Conservation (phyloP, 257 asterid species). For the Forsythia suspensa region DNA sequence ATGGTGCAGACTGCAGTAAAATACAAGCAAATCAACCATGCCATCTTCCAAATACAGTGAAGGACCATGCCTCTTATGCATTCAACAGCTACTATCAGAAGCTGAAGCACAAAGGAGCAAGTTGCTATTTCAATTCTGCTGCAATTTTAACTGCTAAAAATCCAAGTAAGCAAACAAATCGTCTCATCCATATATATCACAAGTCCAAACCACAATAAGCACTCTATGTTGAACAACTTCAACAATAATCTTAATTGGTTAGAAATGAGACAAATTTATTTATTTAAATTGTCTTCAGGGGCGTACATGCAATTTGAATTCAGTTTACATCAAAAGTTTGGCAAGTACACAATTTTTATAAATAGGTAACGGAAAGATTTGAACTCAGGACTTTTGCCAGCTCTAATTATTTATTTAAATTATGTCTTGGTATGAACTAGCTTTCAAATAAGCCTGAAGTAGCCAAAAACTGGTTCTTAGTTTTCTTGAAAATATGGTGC, state of each 20-base stretch:
- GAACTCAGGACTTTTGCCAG: background rate
- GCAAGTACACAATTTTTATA: background rate
- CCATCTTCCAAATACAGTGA: constrained; percentile 45
- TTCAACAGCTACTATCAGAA: constrained; percentile 80
- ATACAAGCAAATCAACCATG: constrained; percentile 44
- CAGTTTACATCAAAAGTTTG: background rate
- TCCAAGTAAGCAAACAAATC: constrained; percentile 57
- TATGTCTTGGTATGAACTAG: too few relatives aligned
- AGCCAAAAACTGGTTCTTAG: background rate
- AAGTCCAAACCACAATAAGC: too few relatives aligned
- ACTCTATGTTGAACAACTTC: background rate
- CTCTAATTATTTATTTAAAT: too few relatives aligned
- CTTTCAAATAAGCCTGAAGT: background rate
- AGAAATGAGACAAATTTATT: background rate
- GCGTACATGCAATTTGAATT: background rate
- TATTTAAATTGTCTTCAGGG: background rate
- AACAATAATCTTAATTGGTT: background rate
- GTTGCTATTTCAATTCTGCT: constrained; percentile 69
- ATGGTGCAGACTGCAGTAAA: constrained; percentile 66
- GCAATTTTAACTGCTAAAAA: constrained; percentile 53
- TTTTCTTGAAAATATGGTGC: background rate
- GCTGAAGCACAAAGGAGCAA: constrained; percentile 54
- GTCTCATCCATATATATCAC: background rate
- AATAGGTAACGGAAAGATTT: background rate
- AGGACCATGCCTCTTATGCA: constrained; percentile 69